Percentiles rank a stretch among this genome's conserved stretches.
These are phyloP conservation scores for Verticillium tricorpus DNA, from an alignment of 2,329 filamentous ascomycete genomes.

Conservation along the genomic window DNA sequence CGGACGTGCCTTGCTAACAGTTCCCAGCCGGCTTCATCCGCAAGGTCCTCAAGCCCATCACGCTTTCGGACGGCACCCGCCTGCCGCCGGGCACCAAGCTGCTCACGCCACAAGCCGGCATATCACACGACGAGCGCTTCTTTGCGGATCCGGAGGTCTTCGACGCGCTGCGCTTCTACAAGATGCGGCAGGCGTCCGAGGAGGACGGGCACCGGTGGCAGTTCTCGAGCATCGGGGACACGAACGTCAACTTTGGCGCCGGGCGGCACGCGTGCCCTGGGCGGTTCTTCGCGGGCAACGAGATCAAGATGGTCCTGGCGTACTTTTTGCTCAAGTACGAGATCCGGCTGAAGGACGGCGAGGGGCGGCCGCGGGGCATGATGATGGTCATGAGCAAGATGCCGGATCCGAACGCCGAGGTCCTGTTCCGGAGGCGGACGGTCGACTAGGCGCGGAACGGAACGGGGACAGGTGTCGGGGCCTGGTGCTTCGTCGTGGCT, in stretches of 20 bases:
- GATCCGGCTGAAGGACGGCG: slow-evolving; percentile 31
- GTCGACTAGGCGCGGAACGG: slow-evolving; percentile 2
- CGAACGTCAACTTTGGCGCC: slow-evolving; percentile 41
- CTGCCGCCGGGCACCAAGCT: slow-evolving; percentile 38
- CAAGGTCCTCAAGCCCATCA: slow-evolving; percentile 40
- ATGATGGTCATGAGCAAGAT: slow-evolving; percentile 35
- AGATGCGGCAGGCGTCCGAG: slow-evolving; percentile 30
- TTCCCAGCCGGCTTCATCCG: slow-evolving; percentile 37
- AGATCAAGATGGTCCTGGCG: slow-evolving; percentile 39
- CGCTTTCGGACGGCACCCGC: slow-evolving; percentile 38
- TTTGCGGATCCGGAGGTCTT: slow-evolving; percentile 37
- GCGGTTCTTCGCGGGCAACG: slow-evolving; percentile 41
- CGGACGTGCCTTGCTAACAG: slow-evolving; percentile 11
- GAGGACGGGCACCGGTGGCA: slow-evolving; percentile 30
- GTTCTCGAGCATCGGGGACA: slow-evolving; percentile 36
- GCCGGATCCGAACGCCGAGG: slow-evolving; percentile 32
- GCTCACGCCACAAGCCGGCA: slow-evolving; percentile 34
- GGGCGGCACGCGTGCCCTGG: slow-evolving; percentile 45
- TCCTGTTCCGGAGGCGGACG: slow-evolving; percentile 33
- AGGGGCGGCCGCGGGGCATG: slow-evolving; percentile 32
- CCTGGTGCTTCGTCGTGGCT: not conserved
- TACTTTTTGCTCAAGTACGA: slow-evolving; percentile 39
- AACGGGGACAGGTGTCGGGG: not conserved
- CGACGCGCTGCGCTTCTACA: slow-evolving; percentile 46
- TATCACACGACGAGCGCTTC: slow-evolving; percentile 34